Evolutionary conservation across 148 eudicot genomes (phyloP), one percentile per base, ranked within the genome.

Genomic region (Rheum nobile): DNA sequence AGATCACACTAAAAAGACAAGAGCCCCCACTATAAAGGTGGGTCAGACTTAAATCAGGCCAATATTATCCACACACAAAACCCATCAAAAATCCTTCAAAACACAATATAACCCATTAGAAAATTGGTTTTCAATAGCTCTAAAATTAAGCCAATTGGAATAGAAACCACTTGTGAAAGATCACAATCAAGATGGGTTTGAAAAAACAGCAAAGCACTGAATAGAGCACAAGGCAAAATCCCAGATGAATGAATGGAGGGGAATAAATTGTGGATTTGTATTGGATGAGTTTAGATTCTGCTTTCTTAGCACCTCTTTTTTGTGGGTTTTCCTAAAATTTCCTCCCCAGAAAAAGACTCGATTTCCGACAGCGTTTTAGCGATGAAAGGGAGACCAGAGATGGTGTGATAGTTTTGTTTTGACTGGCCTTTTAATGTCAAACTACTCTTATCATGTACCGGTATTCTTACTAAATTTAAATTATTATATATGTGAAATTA

Each of bases 11-110:
- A 34, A 65, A 65, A 65, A 11, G 32, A 6, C 70, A 32, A 65
- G 39, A 65, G 70, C 21, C 70, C 24, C 39, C 70, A 65, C 70
- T 65, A 34, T 65, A 21, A 34, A 65, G 41, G 70, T 65, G 70
- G 70, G 70, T 65, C 70, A 26, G 67, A 17, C 70, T 65, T 6
- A 65, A 65, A 12, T 32, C 70, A 32, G 32, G 38, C 41, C 21
- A 65, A 65, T 65, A 6, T 0, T 17, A 65, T 4, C 70, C 70
- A 34, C 70, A 65, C n/a, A 32, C 65, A 65, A 65, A 65, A 61
- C 19, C 35, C 35, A 13, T 14, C 68, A 44, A 24, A n/a, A 52
- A 52, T 55, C 3, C 11, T 55, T 55, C 63, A 65, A 17, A 31
- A 29, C 17, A 59, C 11, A 8, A 16, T 21, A 17, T 12, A 4